phyloP scores from a whole-genome alignment of 2,329 filamentous ascomycete species.

The Cordyceps cicadae region DNA sequence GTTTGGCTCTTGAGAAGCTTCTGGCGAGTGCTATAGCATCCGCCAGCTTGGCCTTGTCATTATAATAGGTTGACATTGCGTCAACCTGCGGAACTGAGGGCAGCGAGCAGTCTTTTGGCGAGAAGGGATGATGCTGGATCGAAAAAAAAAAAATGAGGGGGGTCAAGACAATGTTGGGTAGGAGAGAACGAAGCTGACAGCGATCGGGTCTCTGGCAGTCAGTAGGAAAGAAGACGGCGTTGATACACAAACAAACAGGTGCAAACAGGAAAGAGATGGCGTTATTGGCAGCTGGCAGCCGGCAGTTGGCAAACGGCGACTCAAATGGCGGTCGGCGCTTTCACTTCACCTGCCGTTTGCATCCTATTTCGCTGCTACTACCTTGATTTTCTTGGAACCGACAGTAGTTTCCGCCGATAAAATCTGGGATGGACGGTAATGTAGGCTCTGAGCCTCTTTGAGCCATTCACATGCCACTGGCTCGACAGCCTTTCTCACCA shows the following conservation, averaged over 20 bases:
- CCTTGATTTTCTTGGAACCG: conserved; percentile 23
- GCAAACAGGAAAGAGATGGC: neutral
- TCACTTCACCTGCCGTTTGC: neutral
- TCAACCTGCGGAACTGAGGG: too few species aligned
- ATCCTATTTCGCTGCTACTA: neutral
- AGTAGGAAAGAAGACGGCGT: neutral
- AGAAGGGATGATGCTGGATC: neutral
- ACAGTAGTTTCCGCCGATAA: conserved; percentile 27
- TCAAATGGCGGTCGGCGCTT: neutral
- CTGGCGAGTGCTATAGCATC: conserved; percentile 9
- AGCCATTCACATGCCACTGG: conserved; percentile 49
- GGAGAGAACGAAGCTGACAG: too few species aligned
- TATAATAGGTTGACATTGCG: neutral
- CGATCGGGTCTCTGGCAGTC: neutral
- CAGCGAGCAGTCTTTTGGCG: neutral
- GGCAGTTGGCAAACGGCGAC: neutral
- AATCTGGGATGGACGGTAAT: conserved; percentile 28
- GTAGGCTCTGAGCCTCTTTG: conserved; percentile 14
- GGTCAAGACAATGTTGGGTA: neutral
- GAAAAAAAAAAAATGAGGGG: too few species aligned
- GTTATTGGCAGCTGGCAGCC: neutral
- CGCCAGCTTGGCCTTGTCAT: conserved; percentile 1
- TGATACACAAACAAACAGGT: neutral
- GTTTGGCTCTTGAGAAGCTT: conserved; percentile 10
- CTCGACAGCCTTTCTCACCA: conserved; percentile 44